These are phyloP conservation scores for Candida ulmi DNA, from an alignment of 805 yeast genomes.

Conservation along the genomic window DNA sequence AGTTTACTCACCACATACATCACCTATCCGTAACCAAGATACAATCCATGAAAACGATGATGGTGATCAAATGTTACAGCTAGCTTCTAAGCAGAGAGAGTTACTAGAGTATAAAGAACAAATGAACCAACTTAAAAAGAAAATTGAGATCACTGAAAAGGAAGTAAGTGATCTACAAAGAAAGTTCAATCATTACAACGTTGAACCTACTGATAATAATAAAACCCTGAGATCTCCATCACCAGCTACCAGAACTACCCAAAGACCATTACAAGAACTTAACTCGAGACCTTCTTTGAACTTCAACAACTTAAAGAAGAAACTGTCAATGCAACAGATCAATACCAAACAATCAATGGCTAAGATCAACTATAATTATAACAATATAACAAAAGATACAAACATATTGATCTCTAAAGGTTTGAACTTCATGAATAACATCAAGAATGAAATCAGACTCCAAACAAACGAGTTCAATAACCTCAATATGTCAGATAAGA, in stretches of 20 bases:
- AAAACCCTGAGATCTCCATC: neutral
- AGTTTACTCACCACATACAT: neutral
- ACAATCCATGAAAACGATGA: neutral
- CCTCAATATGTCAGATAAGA: conserved; percentile 4
- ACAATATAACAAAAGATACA: conserved; percentile 20
- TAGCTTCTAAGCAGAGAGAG: conserved; percentile 50
- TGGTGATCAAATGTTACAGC: conserved; percentile 23
- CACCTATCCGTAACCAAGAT: neutral
- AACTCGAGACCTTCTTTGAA: conserved; percentile 9
- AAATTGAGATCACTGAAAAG: conserved; percentile 33
- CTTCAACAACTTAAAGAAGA: conserved; percentile 16
- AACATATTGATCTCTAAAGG: conserved; percentile 17
- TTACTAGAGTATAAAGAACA: conserved; percentile 43
- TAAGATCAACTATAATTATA: conserved; percentile 8
- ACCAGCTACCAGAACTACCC: conserved; percentile 5
- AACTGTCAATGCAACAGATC: conserved; percentile 12
- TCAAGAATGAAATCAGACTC: conserved; percentile 27
- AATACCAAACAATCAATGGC: neutral
- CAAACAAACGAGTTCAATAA: conserved; percentile 23
- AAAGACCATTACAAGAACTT: conserved; percentile 4
- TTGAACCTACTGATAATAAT: neutral
- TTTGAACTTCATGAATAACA: conserved; percentile 13
- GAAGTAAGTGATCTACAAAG: conserved; percentile 33
- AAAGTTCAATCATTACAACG: conserved; percentile 18
- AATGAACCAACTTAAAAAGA: conserved; percentile 27